Conservation (phyloP, 805 yeast genomes). For the Wickerhamomyces sydowiorum region DNA sequence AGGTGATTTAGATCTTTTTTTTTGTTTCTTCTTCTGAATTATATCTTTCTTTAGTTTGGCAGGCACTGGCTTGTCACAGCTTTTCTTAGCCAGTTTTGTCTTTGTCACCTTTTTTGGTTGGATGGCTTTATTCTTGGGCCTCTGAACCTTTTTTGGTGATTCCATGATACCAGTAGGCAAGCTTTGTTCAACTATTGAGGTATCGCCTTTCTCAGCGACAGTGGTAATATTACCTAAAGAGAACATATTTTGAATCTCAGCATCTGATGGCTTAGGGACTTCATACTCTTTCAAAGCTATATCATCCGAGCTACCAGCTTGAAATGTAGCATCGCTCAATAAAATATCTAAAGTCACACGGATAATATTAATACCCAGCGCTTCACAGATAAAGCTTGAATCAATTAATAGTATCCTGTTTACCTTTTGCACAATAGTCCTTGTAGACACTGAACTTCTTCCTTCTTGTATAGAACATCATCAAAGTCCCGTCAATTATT, state of each 20-base stretch:
- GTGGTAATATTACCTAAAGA: not conserved
- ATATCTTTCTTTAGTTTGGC: not conserved
- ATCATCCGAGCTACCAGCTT: not conserved
- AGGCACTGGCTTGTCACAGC: not conserved
- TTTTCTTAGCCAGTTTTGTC: not conserved
- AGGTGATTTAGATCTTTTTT: not conserved
- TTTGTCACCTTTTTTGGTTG: not conserved
- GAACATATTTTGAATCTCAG: not conserved
- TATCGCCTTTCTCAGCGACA: not conserved
- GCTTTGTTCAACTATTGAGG: not conserved
- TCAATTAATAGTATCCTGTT: not conserved
- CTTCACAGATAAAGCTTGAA: not conserved
- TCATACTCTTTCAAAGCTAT: not conserved
- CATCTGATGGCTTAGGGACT: not conserved
- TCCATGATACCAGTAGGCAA: too few species aligned
- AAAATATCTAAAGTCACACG: not conserved
- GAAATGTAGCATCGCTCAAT: not conserved
- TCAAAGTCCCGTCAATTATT: not conserved
- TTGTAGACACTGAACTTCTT: constrained; percentile 18
- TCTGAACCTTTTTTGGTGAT: too few species aligned
- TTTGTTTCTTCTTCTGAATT: not conserved
- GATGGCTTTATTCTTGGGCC: too few species aligned
- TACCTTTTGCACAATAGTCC: constrained; percentile 17
- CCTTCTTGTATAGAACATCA: constrained; percentile 16
- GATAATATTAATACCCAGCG: not conserved